Evolutionary conservation across 768 basidiomycete species (phyloP), one percentile per base, ranked within the genome.

Genomic region (Boletus sp.): DNA sequence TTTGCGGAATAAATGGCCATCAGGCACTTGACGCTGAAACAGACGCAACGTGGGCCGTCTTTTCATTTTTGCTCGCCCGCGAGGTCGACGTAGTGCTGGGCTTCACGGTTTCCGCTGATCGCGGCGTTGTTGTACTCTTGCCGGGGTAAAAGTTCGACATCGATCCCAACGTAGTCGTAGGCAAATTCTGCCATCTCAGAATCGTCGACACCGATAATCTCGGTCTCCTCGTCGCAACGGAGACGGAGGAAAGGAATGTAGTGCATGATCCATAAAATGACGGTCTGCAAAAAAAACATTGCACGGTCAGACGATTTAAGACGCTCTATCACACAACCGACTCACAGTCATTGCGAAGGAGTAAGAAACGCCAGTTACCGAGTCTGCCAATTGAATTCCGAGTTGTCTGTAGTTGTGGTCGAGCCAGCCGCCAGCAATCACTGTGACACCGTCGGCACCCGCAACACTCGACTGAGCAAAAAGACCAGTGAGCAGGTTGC

Each of bases 211-310:
- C 95, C 94, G 44, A 96, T 74, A 38, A 87, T 82, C 72, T 90
- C 88, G 8, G 77, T 77, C 57, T 85, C 83, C 58, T 85, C 84
- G 13, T 71, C 67, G 30, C 77, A 77, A 51, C 91, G 87, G 58
- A 98, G 79, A 38, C 84, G 77, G 50, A 91, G 77, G 50, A 86
- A 88, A 7, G 93, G 93, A 63, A 92, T 85, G 70, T 73, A 85
- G 73, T 95, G 90, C 89, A 96, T 92, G 59, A 83, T 72, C 89
- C 90, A 90, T 34, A 90, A 80, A 67, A 93, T 90, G 71, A 88
- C 75, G 7, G 87, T 90, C 85, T 87, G 27, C 1, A 23, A 11
- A 19, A 17, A 46, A 13, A 10, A 47, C 19, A 21, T 14, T 35
- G 43, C 9, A 45, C 40, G 17, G 21, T 61, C 33, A 38, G 32